phyloP scores from a whole-genome alignment of 2,329 filamentous ascomycete species.

The Aspergillus pseudoterreus region DNA sequence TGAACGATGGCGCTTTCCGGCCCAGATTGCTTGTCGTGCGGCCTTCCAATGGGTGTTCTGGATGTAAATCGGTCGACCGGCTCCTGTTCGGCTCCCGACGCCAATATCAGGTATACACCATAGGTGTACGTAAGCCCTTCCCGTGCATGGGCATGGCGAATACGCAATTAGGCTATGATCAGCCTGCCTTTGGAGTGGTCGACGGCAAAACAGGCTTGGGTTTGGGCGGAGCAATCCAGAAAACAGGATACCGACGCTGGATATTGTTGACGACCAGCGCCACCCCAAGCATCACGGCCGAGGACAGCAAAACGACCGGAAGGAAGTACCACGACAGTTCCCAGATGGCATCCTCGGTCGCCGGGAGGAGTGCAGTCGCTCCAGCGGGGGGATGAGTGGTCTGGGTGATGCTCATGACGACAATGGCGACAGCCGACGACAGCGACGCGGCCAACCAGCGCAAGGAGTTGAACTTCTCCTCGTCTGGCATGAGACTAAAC shows the following conservation, averaged over 20 bases:
- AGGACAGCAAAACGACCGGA: constrained; percentile 29
- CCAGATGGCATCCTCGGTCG: constrained; percentile 25
- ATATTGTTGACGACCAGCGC: constrained; percentile 31
- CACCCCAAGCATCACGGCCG: constrained; percentile 23
- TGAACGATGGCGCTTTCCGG: too few species aligned
- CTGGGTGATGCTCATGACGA: constrained; percentile 32
- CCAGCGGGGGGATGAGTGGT: constrained; percentile 34
- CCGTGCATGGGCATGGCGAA: too few species aligned
- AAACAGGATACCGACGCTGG: constrained; percentile 28
- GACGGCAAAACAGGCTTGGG: constrained; percentile 2
- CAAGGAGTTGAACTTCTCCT: constrained; percentile 25
- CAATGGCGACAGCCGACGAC: constrained; percentile 23
- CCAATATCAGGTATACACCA: too few species aligned
- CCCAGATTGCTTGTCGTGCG: too few species aligned
- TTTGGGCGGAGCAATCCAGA: constrained; percentile 25
- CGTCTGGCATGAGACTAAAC: constrained; percentile 28
- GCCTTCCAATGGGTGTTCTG: too few species aligned
- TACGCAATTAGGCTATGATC: too few species aligned
- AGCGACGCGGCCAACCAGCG: constrained; percentile 31
- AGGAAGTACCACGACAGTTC: constrained; percentile 30
- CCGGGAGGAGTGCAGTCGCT: constrained; percentile 30
- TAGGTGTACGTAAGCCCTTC: too few species aligned
- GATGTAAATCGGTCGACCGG: too few species aligned
- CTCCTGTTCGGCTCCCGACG: too few species aligned
- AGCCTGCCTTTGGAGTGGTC: too few species aligned